These are phyloP conservation scores for Coemansia sp. DNA, from an alignment of 192 early-diverging fungal species.

Conservation along the genomic window DNA sequence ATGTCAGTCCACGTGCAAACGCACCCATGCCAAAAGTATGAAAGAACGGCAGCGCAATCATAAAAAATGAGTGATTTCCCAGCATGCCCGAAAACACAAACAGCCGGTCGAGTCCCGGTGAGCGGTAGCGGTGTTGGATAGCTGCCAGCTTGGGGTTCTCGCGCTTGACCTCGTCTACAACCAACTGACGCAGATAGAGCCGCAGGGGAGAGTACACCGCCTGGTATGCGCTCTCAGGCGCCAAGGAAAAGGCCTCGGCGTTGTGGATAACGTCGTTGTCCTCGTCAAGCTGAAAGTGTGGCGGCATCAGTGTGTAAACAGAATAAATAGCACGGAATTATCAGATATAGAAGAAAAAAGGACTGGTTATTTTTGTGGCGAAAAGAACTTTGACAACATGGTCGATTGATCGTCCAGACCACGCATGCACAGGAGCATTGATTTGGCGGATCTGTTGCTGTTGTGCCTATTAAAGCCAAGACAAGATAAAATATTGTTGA, in stretches of 20 bases:
- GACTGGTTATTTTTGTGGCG: not conserved
- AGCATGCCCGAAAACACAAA: slow-evolving; percentile 73
- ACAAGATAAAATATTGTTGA: too few relatives aligned
- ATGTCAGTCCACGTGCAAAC: slow-evolving; percentile 56
- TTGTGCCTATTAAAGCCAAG: too few relatives aligned
- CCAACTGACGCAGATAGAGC: slow-evolving; percentile 23
- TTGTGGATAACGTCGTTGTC: slow-evolving; percentile 24
- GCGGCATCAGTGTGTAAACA: slow-evolving; percentile 17
- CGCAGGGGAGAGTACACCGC: slow-evolving; percentile 39
- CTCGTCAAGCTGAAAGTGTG: slow-evolving; percentile 52
- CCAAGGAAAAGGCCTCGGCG: slow-evolving; percentile 21
- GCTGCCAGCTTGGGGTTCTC: slow-evolving; percentile 35
- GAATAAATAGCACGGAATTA: not conserved
- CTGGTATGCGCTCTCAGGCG: slow-evolving; percentile 39
- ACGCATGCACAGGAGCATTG: too few relatives aligned
- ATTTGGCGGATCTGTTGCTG: too few relatives aligned
- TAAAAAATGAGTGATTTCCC: slow-evolving; percentile 87
- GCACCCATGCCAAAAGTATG: slow-evolving; percentile 77
- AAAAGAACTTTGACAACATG: not conserved
- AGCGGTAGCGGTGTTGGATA: slow-evolving; percentile 35
- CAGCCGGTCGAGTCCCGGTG: slow-evolving; percentile 57
- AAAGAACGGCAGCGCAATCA: slow-evolving; percentile 74
- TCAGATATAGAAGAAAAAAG: not conserved
- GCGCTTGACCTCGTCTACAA: slow-evolving; percentile 40
- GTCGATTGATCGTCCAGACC: not conserved